Evolutionary conservation across 345 rosid genomes (phyloP).

Genomic region (Noccaea caerulescens): DNA sequence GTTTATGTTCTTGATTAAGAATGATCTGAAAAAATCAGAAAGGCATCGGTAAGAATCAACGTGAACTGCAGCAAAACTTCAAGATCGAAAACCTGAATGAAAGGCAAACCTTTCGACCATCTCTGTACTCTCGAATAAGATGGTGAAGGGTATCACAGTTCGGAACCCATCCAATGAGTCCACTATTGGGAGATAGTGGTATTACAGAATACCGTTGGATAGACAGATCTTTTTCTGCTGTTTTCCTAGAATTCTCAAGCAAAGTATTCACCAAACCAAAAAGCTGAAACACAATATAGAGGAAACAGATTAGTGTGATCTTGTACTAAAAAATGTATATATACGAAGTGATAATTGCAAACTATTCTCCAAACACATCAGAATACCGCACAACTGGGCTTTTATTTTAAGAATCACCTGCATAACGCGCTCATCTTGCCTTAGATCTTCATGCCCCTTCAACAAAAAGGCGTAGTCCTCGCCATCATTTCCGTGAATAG

Average conservation of each 20-base stretch:
- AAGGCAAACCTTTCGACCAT: conserved; percentile 79
- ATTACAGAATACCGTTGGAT: conserved; percentile 89
- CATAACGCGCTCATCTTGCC: conserved; percentile 99
- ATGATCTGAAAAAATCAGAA: conserved; percentile 63
- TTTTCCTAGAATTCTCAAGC: conserved; percentile 86
- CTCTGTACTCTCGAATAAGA: conserved; percentile 92
- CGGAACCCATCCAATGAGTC: conserved; percentile 97
- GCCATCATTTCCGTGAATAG: conserved; percentile 95
- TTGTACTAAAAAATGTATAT: conserved; percentile 6
- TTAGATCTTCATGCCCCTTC: conserved; percentile 97
- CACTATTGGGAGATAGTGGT: conserved; percentile 94
- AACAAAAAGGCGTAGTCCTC: conserved; percentile 89
- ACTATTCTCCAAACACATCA: conserved; percentile 20
- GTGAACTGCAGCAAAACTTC: conserved; percentile 12
- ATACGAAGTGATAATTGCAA: conserved; percentile 15
- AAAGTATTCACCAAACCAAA: conserved; percentile 93
- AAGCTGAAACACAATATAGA: conserved; percentile 59
- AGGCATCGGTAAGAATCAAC: conserved; percentile 26
- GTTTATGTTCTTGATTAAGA: conserved; percentile 90
- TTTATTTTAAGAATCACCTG: conserved; percentile 60
- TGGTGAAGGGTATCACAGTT: conserved; percentile 94
- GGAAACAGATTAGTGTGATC: conserved; percentile 25
- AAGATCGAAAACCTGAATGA: conserved; percentile 30
- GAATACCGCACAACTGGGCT: conserved; percentile 15
- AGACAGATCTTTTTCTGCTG: conserved; percentile 86